Evolutionary conservation across 2,329 filamentous ascomycete species (phyloP).

Genomic region (Sporothrix phasma): DNA sequence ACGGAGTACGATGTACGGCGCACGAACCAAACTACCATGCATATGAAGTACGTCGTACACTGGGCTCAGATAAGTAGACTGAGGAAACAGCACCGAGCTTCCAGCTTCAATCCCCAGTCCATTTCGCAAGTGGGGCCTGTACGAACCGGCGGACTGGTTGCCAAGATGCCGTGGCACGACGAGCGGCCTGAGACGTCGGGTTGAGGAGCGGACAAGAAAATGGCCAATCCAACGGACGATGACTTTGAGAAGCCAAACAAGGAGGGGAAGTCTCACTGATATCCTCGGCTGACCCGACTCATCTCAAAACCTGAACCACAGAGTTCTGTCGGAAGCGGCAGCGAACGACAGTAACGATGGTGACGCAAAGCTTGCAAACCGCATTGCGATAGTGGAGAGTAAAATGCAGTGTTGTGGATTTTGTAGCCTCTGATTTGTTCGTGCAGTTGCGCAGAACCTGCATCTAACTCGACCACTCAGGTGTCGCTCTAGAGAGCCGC

Average conservation of each 20-base stretch:
- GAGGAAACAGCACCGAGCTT: not conserved
- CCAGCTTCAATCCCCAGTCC: not conserved
- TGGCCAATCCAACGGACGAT: not conserved
- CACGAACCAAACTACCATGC: too few relatives aligned
- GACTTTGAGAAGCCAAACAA: not conserved
- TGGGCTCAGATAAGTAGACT: too few relatives aligned
- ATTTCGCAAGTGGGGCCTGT: not conserved
- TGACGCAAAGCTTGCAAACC: not conserved
- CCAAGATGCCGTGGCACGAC: not conserved
- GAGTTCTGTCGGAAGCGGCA: not conserved
- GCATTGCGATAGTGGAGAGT: not conserved
- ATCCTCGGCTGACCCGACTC: not conserved
- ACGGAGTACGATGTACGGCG: too few relatives aligned
- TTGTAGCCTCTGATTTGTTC: not conserved
- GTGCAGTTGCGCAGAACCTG: slow-evolving; percentile 11
- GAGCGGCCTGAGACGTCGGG: not conserved
- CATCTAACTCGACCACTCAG: not conserved
- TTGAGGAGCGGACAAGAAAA: not conserved
- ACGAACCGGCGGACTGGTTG: not conserved
- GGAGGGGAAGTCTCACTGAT: not conserved
- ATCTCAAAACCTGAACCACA: too few relatives aligned
- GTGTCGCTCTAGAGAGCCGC: not conserved
- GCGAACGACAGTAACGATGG: not conserved
- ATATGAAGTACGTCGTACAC: too few relatives aligned
- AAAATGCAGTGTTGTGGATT: not conserved